phyloP scores from a whole-genome alignment of 2,329 filamentous ascomycete genomes.

The Fusarium equiseti region DNA sequence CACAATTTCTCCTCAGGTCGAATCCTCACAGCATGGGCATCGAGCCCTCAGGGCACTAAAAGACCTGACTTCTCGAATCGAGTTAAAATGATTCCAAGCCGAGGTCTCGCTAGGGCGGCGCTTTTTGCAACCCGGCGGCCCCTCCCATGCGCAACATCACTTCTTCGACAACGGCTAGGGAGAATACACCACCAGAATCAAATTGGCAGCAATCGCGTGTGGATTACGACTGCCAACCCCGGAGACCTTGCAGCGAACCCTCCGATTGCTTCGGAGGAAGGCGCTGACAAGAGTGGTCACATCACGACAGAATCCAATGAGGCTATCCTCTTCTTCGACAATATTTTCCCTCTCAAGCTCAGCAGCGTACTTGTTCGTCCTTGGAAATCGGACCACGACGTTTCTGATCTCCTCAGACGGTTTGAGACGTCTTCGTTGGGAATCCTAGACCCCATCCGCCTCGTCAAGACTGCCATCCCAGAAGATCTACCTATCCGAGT shows the following conservation, averaged over 20 bases:
- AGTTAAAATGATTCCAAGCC: constrained; percentile 46
- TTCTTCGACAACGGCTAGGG: constrained; percentile 20
- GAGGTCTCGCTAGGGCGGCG: constrained; percentile 43
- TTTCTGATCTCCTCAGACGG: constrained; percentile 63
- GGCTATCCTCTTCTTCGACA: constrained; percentile 90
- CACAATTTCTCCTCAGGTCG: neutral
- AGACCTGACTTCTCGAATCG: neutral
- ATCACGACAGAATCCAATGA: constrained; percentile 82
- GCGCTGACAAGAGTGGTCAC: constrained; percentile 80
- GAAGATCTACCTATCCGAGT: constrained; percentile 73
- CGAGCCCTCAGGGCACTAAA: neutral
- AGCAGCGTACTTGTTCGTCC: constrained; percentile 60
- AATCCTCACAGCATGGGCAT: neutral
- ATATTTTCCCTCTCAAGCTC: constrained; percentile 86
- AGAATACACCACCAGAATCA: neutral
- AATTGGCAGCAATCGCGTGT: constrained; percentile 27
- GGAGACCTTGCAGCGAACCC: constrained; percentile 18
- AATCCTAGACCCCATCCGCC: constrained; percentile 63
- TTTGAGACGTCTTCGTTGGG: constrained; percentile 65
- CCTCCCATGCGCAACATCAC: constrained; percentile 29
- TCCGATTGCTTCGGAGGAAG: constrained; percentile 46
- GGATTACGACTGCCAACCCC: constrained; percentile 43
- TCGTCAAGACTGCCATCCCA: constrained; percentile 73
- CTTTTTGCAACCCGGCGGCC: constrained; percentile 43
- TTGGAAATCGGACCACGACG: constrained; percentile 63